These are phyloP conservation scores for Yamadazyma endophytica DNA, from an alignment of 805 yeast species.

Conservation along the genomic window DNA sequence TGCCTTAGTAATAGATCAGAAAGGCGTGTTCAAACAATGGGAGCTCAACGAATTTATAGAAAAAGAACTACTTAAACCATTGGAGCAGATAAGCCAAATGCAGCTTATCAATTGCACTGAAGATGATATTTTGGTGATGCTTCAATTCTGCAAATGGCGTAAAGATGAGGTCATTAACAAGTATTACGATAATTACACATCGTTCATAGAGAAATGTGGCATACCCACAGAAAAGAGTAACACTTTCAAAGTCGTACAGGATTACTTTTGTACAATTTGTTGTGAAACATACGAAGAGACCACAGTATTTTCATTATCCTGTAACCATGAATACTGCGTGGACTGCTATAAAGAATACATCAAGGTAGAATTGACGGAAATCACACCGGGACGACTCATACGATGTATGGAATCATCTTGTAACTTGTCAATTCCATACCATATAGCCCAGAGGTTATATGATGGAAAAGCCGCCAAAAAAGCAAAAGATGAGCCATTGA, in stretches of 20 bases:
- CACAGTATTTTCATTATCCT: constrained; percentile 48
- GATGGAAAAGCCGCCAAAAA: constrained; percentile 3
- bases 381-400: constrained; percentile 43
- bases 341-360: constrained; percentile 66
- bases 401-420: constrained; percentile 67
- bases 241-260: constrained; percentile 7
- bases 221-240: constrained; percentile 3
- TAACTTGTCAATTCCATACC: constrained; percentile 35
- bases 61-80: constrained; percentile 18
- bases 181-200: constrained; percentile 27
- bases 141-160: constrained; percentile 38
- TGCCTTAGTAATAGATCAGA: too few relatives aligned
- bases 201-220: constrained; percentile 26
- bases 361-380: constrained; percentile 40
- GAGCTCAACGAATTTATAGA: constrained; percentile 21
- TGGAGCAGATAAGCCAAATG: constrained; percentile 15
- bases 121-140: constrained; percentile 31
- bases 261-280: constrained; percentile 63
- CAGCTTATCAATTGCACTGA: constrained; percentile 23
- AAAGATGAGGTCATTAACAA: constrained; percentile 33
- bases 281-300: constrained; percentile 47
- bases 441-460: constrained; percentile 26
- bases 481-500: constrained; percentile 8
- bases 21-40: constrained; percentile 27
- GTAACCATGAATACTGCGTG: constrained; percentile 69